Evolutionary conservation across 2,329 filamentous ascomycete genomes (phyloP), one percentile per base, ranked within the genome.

Genomic region (Ophiostoma ips): DNA sequence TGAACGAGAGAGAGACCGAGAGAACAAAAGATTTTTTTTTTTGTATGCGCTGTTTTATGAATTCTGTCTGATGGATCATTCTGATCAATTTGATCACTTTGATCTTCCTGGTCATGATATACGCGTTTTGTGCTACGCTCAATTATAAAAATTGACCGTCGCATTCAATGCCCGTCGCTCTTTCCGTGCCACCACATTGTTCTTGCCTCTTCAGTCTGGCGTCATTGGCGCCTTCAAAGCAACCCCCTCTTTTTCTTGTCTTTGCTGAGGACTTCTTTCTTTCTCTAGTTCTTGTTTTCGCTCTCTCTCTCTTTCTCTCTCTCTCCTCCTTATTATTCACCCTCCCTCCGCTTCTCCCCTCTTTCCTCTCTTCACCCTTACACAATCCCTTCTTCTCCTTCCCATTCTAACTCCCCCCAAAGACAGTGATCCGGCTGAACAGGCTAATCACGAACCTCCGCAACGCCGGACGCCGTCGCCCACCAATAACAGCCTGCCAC

Each of bases 361-460:
- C 24, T 28, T 28, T 28, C 24, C 41, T 19, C 10, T 10, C 13
- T 45, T 16, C 35, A 24, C 13, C n/a, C n/a, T n/a, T n/a, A 2
- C 11, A 3, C 16, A 16, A 24, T 33, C 12, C 15, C n/a, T 13
- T 38, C 11, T 40, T 33, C n/a, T 21, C 38, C 19, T 6, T 12
- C 33, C 5, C 33, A 34, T 34, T 15, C 50, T 48, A 18, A 50
- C 51, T 41, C 13, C 9, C 19, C 12, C 18, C 9, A 5, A 33
- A 56, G 53, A 55, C n/a, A 48, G 33, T 45, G 49, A 55, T 47
- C n/a, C n/a, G n/a, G n/a, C n/a, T n/a, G n/a, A n/a, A n/a, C 50
- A 56, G n/a, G 43, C 53, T 15, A 51, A 56, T 30, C 45, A 31
- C 19, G 50, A 55, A 19, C 53, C 55, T 15, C 53, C 49, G 41